Evolutionary conservation across 140 eudicot genomes (phyloP), one percentile per base, ranked within the genome.

Genomic region (Anethum foeniculum): DNA sequence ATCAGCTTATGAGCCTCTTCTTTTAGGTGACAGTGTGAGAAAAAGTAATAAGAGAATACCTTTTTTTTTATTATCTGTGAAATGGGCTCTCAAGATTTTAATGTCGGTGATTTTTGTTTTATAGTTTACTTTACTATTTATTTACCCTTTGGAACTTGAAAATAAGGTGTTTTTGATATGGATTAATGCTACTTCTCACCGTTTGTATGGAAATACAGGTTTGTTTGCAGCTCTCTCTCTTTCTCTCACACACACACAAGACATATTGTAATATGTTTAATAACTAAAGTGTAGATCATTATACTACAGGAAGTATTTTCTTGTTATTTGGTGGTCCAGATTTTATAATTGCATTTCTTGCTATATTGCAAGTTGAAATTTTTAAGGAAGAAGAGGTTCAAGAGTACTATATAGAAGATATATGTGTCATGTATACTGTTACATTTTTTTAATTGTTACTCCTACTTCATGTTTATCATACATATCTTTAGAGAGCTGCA

Each of bases 181-280:
- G 60, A 60, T 71, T 79, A 21, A 27, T 12, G 89, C 88, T 62
- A 89, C 90, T 34, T 2, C 78, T 12, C 87, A 78, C 71, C 85
- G 88, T 84, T 56, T 90, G 14, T 94, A 86, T 84, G 96, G 96
- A 64, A 4, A 58, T 62, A 79, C 96, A 86, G 98, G 98, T 90
- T 47, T 1, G 54, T 79, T 71, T 48, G 36, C 18, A 60, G 68
- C 32, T 52, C 7, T 11, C 28, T 52, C 34, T 47, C 48, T 44
- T 14, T 44, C 48, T 10, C 48, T 44, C 48, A 1, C 38, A 34
- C 13, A 58, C 27, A 5, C 27, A 58, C 67, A 58, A 7, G 25
- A 19, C 25, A 11, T 8, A 14, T 28, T 3, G 36, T 67, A 12
- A 14, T 7, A 71, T 32, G n/a, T 38, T 71, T 38, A 15, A 39